These are phyloP conservation scores for Geotrichum restrictum DNA, from an alignment of 1,139 yeast genomes.

Conservation along the genomic window DNA sequence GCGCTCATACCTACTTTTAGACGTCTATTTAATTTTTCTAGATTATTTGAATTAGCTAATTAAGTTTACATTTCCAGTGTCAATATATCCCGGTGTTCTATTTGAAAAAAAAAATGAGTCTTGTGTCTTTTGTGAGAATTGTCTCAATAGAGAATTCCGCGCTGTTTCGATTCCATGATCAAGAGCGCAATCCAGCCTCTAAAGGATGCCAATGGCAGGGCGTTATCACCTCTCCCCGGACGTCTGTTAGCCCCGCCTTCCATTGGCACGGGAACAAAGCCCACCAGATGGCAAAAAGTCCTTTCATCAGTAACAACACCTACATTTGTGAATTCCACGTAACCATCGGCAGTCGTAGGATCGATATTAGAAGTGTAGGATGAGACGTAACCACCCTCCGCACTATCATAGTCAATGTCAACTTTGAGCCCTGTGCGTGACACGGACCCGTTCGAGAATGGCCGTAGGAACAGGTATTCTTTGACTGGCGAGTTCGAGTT, in stretches of 20 bases:
- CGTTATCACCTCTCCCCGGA: conserved; percentile 5
- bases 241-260: conserved; percentile 16
- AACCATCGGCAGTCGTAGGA: conserved; percentile 5
- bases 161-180: conserved; percentile 17
- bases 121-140: neutral
- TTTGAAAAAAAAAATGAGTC: neutral
- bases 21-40: no score
- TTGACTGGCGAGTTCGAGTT: neutral
- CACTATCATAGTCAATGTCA: conserved; percentile 6
- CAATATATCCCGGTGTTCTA: neutral
- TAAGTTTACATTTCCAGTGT: neutral
- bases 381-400: neutral
- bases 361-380: neutral
- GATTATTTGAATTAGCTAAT: neutral
- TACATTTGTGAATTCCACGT: conserved; percentile 8
- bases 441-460: conserved; percentile 7
- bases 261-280: conserved; percentile 22
- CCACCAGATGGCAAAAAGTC: neutral
- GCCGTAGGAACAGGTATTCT: conserved; percentile 13
- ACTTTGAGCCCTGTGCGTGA: conserved; percentile 6
- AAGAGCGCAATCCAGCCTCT: conserved; percentile 19
- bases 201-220: conserved; percentile 15
- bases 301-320: conserved; percentile 12
- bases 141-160: conserved; percentile 1
- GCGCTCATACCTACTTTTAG: no score